Percentiles rank a stretch among this genome's conserved stretches.
These are phyloP conservation scores for Sphagnum contortum DNA, from an alignment of 225 moss, liverwort and hornwort species.

Conservation along the genomic window DNA sequence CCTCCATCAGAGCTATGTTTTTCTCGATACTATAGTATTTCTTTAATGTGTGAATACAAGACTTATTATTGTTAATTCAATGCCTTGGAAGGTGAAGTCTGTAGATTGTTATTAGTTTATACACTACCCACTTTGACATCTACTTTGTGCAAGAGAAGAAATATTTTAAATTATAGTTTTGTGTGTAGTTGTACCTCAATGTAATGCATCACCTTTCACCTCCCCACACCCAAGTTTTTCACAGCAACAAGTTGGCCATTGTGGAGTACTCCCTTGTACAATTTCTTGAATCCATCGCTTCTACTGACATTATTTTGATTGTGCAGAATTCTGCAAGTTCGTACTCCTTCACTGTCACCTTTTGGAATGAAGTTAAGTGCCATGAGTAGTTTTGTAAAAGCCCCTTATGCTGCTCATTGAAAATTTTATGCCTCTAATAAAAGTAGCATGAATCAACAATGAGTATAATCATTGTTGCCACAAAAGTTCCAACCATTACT, in stretches of 20 bases:
- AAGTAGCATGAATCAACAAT: slow-evolving; percentile 18
- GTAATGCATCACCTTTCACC: slow-evolving; percentile 19
- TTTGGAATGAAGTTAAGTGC: slow-evolving; percentile 61
- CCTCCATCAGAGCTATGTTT: no score
- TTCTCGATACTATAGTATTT: no score
- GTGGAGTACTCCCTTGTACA: slow-evolving; percentile 43
- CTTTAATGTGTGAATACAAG: no score
- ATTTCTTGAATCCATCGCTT: slow-evolving; percentile 53
- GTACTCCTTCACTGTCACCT: slow-evolving; percentile 33
- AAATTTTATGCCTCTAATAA: slow-evolving; percentile 18
- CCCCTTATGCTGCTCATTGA: slow-evolving; percentile 7
- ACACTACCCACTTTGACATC: no score
- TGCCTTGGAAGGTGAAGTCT: no score
- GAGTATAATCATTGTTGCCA: slow-evolving; percentile 17
- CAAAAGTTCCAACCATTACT: slow-evolving; percentile 30
- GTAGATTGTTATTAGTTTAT: no score
- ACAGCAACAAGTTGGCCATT: slow-evolving; percentile 55
- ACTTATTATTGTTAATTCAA: no score
- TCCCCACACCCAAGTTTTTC: slow-evolving; percentile 42
- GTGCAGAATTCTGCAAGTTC: slow-evolving; percentile 33
- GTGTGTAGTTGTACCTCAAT: slow-evolving; percentile 4
- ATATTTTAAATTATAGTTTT: no score
- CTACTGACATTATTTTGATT: slow-evolving; percentile 47
- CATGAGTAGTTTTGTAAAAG: no score
- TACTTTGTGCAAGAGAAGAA: no score